phyloP scores from a whole-genome alignment of 2,329 filamentous ascomycete species.

The Nannizzia gypsea region DNA sequence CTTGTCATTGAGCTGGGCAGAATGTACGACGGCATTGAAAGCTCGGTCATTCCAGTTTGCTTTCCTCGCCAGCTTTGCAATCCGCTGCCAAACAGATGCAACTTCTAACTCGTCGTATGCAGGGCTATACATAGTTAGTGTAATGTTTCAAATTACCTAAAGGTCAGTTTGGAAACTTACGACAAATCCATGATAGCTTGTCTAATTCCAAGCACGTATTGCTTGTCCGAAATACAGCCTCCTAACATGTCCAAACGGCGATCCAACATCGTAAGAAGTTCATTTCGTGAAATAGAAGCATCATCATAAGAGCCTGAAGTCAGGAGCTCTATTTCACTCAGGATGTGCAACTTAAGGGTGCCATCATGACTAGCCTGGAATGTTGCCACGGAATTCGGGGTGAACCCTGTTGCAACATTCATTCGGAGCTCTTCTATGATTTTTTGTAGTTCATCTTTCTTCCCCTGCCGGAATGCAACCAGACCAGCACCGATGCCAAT shows the following conservation, averaged over 20 bases:
- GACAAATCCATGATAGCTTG: slow-evolving; percentile 77
- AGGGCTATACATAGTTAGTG: slow-evolving; percentile 23
- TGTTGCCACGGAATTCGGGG: slow-evolving; percentile 63
- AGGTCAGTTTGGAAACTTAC: slow-evolving; percentile 12
- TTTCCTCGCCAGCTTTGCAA: slow-evolving; percentile 76
- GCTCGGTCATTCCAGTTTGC: slow-evolving; percentile 72
- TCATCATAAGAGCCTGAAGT: slow-evolving; percentile 24
- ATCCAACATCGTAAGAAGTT: slow-evolving; percentile 46
- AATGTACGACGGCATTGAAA: slow-evolving; percentile 86
- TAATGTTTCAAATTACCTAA: neutral
- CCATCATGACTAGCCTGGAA: slow-evolving; percentile 72
- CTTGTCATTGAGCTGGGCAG: slow-evolving; percentile 69
- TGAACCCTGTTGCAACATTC: slow-evolving; percentile 61
- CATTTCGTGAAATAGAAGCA: slow-evolving; percentile 15
- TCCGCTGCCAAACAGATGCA: slow-evolving; percentile 73
- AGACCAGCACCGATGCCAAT: slow-evolving; percentile 62
- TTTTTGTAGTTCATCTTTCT: slow-evolving; percentile 42
- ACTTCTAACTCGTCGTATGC: slow-evolving; percentile 60
- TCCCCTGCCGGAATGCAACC: slow-evolving; percentile 45
- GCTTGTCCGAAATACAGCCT: slow-evolving; percentile 82
- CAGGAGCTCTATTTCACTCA: slow-evolving; percentile 78
- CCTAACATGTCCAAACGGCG: slow-evolving; percentile 80
- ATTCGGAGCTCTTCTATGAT: slow-evolving; percentile 56
- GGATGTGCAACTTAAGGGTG: slow-evolving; percentile 74
- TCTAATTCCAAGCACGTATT: slow-evolving; percentile 77